Evolutionary conservation across 2,329 filamentous ascomycete genomes (phyloP).

Genomic region (Nigrospora sphaerica): DNA sequence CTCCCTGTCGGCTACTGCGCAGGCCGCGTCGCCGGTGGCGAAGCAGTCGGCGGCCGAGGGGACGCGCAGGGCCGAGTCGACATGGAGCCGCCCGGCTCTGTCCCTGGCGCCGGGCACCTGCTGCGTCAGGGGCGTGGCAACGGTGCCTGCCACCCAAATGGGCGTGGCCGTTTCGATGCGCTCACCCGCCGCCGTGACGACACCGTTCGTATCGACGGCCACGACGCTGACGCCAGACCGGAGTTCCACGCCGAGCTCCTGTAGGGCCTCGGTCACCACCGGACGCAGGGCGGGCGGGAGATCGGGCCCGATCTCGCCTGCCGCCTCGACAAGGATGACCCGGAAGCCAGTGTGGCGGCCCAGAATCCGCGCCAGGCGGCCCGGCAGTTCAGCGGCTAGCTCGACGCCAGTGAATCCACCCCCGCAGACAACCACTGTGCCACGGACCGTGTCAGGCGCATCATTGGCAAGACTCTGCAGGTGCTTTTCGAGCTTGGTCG

Average conservation of each 20-base stretch:
- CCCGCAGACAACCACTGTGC: conserved; percentile 27
- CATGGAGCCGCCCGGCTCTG: conserved; percentile 17
- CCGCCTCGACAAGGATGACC: conserved; percentile 21
- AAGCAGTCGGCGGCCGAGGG: conserved; percentile 14
- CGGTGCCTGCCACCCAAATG: conserved; percentile 29
- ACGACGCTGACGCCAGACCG: conserved; percentile 19
- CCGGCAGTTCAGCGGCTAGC: conserved; percentile 20
- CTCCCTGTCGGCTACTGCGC: conserved; percentile 12
- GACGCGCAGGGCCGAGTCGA: conserved; percentile 21
- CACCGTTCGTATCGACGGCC: conserved; percentile 14
- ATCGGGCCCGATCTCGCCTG: conserved; percentile 20
- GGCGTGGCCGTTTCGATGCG: conserved; percentile 23
- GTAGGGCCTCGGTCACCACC: conserved; percentile 21
- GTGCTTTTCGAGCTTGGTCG: conserved; percentile 20
- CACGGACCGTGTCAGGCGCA: conserved; percentile 15
- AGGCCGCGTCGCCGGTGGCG: conserved; percentile 26
- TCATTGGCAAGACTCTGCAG: conserved; percentile 15
- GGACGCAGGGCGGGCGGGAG: conserved; percentile 25
- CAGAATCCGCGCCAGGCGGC: conserved; percentile 12
- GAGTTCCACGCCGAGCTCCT: conserved; percentile 18
- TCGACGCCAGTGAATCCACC: conserved; percentile 28
- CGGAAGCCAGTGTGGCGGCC: conserved; percentile 6
- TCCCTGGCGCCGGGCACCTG: conserved; percentile 24
- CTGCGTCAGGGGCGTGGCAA: conserved; percentile 21
- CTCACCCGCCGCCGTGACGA: conserved; percentile 21